Base-by-base conservation (phyloP, 2,329 filamentous ascomycete species). In the Ilyonectria mors-panacis region DNA sequence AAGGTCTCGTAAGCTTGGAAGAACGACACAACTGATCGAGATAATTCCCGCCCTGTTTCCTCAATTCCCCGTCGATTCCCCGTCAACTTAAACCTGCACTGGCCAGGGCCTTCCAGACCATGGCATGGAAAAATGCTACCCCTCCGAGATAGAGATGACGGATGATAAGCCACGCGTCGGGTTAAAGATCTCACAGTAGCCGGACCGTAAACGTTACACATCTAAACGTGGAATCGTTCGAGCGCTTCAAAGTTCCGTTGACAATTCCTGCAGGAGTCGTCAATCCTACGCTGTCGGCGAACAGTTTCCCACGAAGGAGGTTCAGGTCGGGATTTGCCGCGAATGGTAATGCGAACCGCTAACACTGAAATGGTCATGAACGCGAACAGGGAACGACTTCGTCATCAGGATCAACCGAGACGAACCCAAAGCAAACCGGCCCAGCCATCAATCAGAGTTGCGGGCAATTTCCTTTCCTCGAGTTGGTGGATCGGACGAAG, bases 401-500 rank as follows among this genome's bases (percentile, higher is more conserved):
- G 45, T 30, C 30, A 42, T 51, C 30, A 39, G 48, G 48, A 42
- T 55, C 48, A 59, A 39, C 48, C 56, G 30, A 48, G 37, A 53
- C 50, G n/a, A 53, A 35, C 28, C 35, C 23, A 51, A 50, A 60
- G 50, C 26, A 44, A 59, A 56, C 35, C 50, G 45, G 42, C 62
- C 44, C 42, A 45, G 39, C 47, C 67, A 72, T 70, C 70, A 60
- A 66, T 66, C 66, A 68, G 58, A 66, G 51, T 53, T 57, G 66
- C 50, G 47, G 65, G 55, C 59, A 68, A 68, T 75, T 72, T 65
- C 63, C 56, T 61, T 69, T 37, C 12, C 57, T 57, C 50, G 59
- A 66, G 63, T 47, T 51, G 58, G 72, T 75, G 70, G 70, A 63
- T 55, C 23, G 66, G 45, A 21, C 56, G 53, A 58, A 65, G 61